Evolutionary conservation across 75 land plant genomes (phyloP), one percentile per base, ranked within the genome.

Genomic region (Sequoiadendron giganteum): DNA sequence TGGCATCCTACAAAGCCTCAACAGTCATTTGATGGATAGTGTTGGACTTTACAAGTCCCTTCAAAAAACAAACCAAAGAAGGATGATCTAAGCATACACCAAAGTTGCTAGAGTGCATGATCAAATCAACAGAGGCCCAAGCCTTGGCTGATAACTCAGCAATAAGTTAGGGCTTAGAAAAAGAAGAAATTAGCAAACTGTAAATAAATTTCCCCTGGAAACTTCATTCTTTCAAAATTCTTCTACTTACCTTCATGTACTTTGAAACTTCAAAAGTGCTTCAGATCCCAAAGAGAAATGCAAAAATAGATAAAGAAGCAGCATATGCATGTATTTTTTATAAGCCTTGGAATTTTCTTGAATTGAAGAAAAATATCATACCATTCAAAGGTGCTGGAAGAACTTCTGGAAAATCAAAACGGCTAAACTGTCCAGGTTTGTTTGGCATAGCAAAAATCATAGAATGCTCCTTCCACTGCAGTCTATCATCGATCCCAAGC

Each of bases 401-500:
- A 54, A 91, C 87, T 70, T 98, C 96, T 65, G 97, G 97, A 81
- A 98, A 98, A 90, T 98, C 99, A 91, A 98, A 98, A 43, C 99
- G 95, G 90, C 99, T 97, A 87, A 97, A 98, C 75, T 96, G 92
- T 48, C 99, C 99, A 54, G 99, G 99, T 88, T 97, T 98, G 87
- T 93, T 92, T 58, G 99, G 99, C 95, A 97, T 95, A 56, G 99
- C 99, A 93, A 98, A 98, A 30, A 98, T 97, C 99, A 98, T 98
- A 1, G 96, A 95, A 88, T 98, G 99, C 91, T 97, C 99, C 89
- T 98, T 98, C 99, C 99, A 98, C 85, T 98, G 99, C 77, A 98
- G 88, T 75, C 99, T 94, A 85, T 98, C 99, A 93, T 97, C 92
- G n/a, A 98, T 98, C 10, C 99, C 99, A 68, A 98, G 97, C 88